Conservation (phyloP, 176 grass and related monocot species). For the Phoenix roebelenii region DNA sequence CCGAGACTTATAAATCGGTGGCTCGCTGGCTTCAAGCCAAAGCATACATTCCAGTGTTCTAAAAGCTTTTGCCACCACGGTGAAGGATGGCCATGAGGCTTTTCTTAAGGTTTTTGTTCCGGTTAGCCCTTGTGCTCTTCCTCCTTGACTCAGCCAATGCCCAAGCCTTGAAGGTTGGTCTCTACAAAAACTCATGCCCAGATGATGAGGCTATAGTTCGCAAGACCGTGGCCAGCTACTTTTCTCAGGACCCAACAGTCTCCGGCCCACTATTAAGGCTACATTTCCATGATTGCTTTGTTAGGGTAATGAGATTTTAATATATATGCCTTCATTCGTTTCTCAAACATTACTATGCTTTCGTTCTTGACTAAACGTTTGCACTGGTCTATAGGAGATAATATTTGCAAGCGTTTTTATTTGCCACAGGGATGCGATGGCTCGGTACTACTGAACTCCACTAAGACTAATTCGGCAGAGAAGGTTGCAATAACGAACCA, state of each 20-base stretch:
- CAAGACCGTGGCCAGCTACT: constrained; percentile 21
- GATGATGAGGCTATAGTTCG: constrained; percentile 38
- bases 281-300: constrained; percentile 26
- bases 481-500: constrained; percentile 43
- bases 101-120: constrained; percentile 1
- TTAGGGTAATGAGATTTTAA: constrained; percentile 1
- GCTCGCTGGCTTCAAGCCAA: no score
- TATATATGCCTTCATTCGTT: no score
- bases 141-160: constrained; percentile 5
- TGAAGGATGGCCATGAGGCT: no score
- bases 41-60: no score
- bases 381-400: neutral
- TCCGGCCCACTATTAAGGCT: constrained; percentile 37
- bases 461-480: constrained; percentile 24
- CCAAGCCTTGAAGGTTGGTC: constrained; percentile 19
- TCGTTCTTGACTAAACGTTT: neutral
- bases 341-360: no score
- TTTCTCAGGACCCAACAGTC: constrained; percentile 26
- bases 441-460: constrained; percentile 47
- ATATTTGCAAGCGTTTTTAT: neutral
- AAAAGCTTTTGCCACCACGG: no score
- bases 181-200: constrained; percentile 40
- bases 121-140: neutral
- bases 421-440: constrained; percentile 32
- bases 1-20: no score